Percentiles rank a stretch among this genome's conserved stretches.
Conservation (phyloP, 768 basidiomycete genomes). For the Lactarius quietus region DNA sequence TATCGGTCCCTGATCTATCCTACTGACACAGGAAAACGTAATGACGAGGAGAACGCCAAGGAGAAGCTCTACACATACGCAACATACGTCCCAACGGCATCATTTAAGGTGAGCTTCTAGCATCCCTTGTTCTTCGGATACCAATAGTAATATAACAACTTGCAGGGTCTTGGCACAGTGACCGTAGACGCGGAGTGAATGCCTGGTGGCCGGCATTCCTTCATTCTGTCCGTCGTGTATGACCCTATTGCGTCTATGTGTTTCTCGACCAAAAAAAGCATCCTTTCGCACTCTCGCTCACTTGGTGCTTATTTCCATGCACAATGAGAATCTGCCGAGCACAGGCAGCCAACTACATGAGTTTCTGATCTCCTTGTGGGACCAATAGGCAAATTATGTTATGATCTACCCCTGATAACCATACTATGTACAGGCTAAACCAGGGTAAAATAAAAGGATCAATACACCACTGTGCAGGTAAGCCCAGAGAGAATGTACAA, state of each 20-base stretch:
- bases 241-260: slow-evolving; percentile 2
- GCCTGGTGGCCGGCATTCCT: slow-evolving; percentile 1
- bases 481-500: not conserved
- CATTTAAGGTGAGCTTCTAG: slow-evolving; percentile 71
- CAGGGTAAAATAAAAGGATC: not conserved
- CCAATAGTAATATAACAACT: slow-evolving; percentile 18
- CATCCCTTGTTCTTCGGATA: slow-evolving; percentile 17
- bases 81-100: slow-evolving; percentile 64
- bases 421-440: slow-evolving; percentile 1
- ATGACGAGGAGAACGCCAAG: slow-evolving; percentile 98
- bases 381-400: not conserved
- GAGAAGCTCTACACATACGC: slow-evolving; percentile 97
- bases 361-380: not conserved
- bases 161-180: slow-evolving; percentile 79
- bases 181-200: slow-evolving; percentile 77
- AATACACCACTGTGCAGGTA: not conserved
- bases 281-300: not conserved
- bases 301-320: not conserved
- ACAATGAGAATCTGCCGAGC: not conserved
- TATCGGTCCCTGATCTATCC: not conserved
- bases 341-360: not conserved
- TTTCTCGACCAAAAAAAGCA: slow-evolving; percentile 3
- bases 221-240: slow-evolving; percentile 1
- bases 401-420: not conserved
- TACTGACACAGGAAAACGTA: slow-evolving; percentile 74